Percentiles rank a stretch among this genome's conserved stretches.
phyloP scores from a whole-genome alignment of 78 protist genomes.

The Guillardia theta region DNA sequence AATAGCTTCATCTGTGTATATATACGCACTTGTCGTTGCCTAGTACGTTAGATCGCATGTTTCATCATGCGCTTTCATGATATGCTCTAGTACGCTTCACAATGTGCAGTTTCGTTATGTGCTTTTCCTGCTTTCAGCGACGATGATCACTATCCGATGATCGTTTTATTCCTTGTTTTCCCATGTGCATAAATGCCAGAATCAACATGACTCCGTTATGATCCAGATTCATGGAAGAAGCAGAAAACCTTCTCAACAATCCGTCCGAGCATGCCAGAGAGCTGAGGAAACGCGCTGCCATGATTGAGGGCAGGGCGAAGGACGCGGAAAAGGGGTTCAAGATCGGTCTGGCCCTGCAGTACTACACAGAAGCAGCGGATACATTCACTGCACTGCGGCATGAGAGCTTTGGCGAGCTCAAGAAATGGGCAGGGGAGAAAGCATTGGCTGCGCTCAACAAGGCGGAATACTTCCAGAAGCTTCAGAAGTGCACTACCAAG shows the following conservation, averaged over 20 bases:
- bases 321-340: neutral
- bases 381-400: neutral
- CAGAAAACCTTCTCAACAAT: neutral
- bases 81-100: no score
- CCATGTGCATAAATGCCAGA: no score
- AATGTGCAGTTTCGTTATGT: no score
- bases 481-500: neutral
- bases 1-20: no score
- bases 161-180: no score
- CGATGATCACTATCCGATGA: no score
- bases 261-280: neutral
- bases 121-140: no score
- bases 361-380: neutral
- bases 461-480: neutral
- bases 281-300: neutral
- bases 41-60: no score
- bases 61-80: no score
- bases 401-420: neutral
- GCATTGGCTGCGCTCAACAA: neutral
- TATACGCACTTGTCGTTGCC: no score
- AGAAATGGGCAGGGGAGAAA: neutral
- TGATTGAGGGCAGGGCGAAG: neutral
- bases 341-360: neutral
- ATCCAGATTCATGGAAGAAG: neutral
- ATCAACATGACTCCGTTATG: no score